These are phyloP conservation scores for Blakeslea trispora DNA, from an alignment of 371 early-diverging fungal genomes.

Conservation along the genomic window DNA sequence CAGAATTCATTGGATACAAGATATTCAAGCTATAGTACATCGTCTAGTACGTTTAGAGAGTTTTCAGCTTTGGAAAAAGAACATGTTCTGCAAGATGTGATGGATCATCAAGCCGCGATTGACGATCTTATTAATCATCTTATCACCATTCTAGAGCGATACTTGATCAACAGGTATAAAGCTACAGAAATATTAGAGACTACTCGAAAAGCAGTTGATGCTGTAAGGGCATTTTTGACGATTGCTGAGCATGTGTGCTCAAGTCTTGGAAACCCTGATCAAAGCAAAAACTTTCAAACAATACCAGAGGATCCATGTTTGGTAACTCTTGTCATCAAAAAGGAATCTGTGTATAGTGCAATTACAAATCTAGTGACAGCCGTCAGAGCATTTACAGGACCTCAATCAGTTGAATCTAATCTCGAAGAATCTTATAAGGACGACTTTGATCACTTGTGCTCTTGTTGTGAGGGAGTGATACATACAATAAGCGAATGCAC, in stretches of 20 bases:
- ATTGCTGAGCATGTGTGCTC: conserved; percentile 49
- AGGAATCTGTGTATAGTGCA: conserved; percentile 51
- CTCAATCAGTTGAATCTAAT: conserved; percentile 2
- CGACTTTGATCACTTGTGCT: conserved; percentile 29
- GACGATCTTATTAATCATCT: conserved; percentile 30
- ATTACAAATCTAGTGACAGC: conserved; percentile 52
- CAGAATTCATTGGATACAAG: conserved; percentile 28
- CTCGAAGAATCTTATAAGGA: conserved; percentile 2
- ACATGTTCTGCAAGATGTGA: conserved; percentile 31
- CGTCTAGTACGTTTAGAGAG: conserved; percentile 30
- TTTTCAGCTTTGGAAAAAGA: conserved; percentile 31
- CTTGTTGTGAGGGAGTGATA: conserved; percentile 41
- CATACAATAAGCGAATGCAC: conserved; percentile 39
- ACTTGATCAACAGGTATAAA: conserved; percentile 23
- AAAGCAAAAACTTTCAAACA: conserved; percentile 28
- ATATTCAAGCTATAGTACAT: conserved; percentile 20
- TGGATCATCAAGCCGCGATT: conserved; percentile 34
- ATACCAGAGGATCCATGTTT: conserved; percentile 48
- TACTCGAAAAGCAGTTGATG: conserved; percentile 45
- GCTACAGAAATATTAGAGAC: conserved; percentile 46
- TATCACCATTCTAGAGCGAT: conserved; percentile 28
- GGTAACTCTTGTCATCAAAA: conserved; percentile 43
- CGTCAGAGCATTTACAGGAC: conserved; percentile 38
- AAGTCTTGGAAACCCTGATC: conserved; percentile 36
- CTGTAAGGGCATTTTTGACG: conserved; percentile 41